These are phyloP conservation scores for Chimonanthus salicifolius DNA, from an alignment of 164 flowering plant species.

Conservation along the genomic window DNA sequence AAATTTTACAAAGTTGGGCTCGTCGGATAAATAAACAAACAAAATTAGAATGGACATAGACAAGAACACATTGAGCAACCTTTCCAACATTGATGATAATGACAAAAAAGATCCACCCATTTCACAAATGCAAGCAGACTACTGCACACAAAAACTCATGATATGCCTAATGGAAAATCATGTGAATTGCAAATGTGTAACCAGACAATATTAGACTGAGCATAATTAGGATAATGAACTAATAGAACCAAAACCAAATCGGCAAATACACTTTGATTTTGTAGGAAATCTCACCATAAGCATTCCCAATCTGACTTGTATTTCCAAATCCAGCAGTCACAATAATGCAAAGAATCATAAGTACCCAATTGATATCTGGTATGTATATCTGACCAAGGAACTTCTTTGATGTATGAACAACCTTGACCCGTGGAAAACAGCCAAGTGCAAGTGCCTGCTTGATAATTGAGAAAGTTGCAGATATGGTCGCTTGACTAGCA, in stretches of 20 bases:
- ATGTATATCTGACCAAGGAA: constrained; percentile 80
- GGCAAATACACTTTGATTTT: too few species aligned
- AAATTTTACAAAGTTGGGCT: too few species aligned
- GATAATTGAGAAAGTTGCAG: constrained; percentile 85
- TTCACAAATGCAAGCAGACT: too few species aligned
- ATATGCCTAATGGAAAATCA: too few species aligned
- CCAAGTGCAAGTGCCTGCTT: constrained; percentile 86
- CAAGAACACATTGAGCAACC: too few species aligned
- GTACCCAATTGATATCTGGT: constrained; percentile 88
- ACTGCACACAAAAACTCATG: too few species aligned
- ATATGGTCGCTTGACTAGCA: constrained; percentile 89
- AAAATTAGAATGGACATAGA: too few species aligned
- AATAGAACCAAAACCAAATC: not conserved
- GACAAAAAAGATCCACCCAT: too few species aligned
- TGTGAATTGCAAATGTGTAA: too few species aligned
- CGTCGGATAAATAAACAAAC: too few species aligned
- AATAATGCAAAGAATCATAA: constrained; percentile 80
- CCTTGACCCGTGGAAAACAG: constrained; percentile 88
- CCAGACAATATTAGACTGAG: too few species aligned
- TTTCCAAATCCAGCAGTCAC: constrained; percentile 79
- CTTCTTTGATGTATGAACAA: constrained; percentile 73
- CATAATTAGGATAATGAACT: not conserved
- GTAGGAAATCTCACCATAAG: constrained; percentile 56
- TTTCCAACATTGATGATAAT: too few species aligned
- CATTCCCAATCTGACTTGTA: constrained; percentile 84